phyloP scores from a whole-genome alignment of 1,139 yeast genomes.

The Yamadazyma atlantica region DNA sequence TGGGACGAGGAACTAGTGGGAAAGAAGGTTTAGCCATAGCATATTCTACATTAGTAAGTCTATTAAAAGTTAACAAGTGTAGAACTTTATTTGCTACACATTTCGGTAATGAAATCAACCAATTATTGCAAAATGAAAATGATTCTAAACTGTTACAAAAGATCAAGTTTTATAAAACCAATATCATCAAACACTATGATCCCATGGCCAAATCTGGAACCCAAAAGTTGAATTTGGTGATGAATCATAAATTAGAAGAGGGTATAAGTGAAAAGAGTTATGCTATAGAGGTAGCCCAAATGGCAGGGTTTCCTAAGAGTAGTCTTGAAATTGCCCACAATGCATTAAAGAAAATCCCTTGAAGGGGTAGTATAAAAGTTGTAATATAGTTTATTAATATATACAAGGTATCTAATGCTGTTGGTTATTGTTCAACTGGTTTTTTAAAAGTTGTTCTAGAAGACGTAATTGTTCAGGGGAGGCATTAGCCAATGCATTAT shows the following conservation, averaged over 20 bases:
- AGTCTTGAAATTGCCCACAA: constrained; percentile 55
- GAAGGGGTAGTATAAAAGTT: too few relatives aligned
- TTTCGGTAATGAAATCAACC: constrained; percentile 69
- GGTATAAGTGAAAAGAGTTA: constrained; percentile 81
- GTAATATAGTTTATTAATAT: constrained; percentile 3
- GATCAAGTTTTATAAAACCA: constrained; percentile 53
- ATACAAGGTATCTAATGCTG: constrained; percentile 8
- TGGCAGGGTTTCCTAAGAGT: constrained; percentile 76
- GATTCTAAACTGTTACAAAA: constrained; percentile 22
- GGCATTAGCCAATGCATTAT: constrained; percentile 15
- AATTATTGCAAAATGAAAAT: constrained; percentile 24
- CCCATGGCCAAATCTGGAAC: not conserved
- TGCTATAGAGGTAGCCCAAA: constrained; percentile 79
- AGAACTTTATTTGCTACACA: constrained; percentile 92
- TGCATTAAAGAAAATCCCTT: too few relatives aligned
- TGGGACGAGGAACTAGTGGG: constrained; percentile 95
- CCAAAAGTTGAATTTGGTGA: constrained; percentile 30
- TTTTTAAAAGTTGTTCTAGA: constrained; percentile 29
- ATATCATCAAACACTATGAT: constrained; percentile 25
- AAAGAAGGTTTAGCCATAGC: constrained; percentile 91
- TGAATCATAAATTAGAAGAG: constrained; percentile 62
- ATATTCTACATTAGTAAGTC: constrained; percentile 67
- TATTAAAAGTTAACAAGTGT: constrained; percentile 59
- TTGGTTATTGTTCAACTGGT: constrained; percentile 22
- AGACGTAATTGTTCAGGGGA: constrained; percentile 26